A percentile compares a stretch with the other conserved stretches of the same genome.
Evolutionary conservation across 352 stramenopile species (phyloP).

Genomic region (Phytophthora constricta): DNA sequence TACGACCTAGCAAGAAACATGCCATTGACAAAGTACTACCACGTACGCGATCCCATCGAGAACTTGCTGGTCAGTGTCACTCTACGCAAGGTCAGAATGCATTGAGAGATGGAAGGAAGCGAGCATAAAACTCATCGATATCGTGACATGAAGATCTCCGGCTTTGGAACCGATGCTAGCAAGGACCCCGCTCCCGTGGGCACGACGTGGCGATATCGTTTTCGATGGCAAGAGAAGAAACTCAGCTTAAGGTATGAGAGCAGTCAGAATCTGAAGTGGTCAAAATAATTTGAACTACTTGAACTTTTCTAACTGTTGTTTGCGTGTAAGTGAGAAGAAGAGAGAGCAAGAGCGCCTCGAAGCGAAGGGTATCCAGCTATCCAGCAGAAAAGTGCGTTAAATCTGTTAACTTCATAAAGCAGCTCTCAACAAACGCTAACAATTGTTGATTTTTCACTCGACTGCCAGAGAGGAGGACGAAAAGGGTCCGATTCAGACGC

Average conservation of each 20-base stretch:
- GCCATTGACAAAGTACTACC: constrained; percentile 63
- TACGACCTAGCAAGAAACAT: constrained; percentile 28
- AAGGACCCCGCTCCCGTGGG: constrained; percentile 31
- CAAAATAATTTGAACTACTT: too few relatives aligned
- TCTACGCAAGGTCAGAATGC: constrained; percentile 58
- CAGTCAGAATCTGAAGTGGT: too few relatives aligned
- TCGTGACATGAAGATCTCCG: constrained; percentile 25
- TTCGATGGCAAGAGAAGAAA: constrained; percentile 67
- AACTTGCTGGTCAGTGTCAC: constrained; percentile 64
- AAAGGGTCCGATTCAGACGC: constrained; percentile 1
- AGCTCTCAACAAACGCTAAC: too few relatives aligned
- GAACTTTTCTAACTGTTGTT: too few relatives aligned
- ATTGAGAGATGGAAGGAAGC: too few relatives aligned
- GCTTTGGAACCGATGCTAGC: constrained; percentile 15
- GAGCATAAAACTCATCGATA: too few relatives aligned
- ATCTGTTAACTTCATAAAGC: too few relatives aligned
- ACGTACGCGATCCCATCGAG: constrained; percentile 78
- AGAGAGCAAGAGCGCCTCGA: constrained; percentile 16
- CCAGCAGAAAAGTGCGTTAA: constrained; percentile 3
- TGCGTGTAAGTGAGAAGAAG: constrained; percentile 32
- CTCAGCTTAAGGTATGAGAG: constrained; percentile 16
- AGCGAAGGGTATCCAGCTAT: constrained; percentile 29
- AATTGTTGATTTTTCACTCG: not conserved
- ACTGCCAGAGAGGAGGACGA: constrained; percentile 14
- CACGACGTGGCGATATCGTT: constrained; percentile 51